Base-by-base conservation (phyloP, 345 rosid genomes). In the Brassica nigra region DNA sequence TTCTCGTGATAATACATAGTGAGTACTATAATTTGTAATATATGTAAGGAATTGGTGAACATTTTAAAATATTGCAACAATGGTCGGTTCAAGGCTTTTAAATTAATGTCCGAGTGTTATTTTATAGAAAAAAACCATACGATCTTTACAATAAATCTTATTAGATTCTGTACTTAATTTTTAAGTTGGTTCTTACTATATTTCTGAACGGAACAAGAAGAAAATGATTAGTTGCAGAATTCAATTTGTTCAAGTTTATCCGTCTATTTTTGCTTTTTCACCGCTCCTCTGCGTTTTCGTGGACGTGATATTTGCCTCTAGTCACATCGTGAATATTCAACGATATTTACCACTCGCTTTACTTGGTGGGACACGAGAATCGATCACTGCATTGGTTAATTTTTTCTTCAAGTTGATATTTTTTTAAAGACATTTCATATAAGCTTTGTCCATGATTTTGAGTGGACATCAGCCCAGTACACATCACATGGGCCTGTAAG, bases 241-340 rank as follows among this genome's bases (percentile, higher is more conserved):
- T 39, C 15, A 18, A 39, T 58, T 57, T 64, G 49, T 57, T 66
- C 1, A 10, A 31, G 31, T 33, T 33, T 20, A 29, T 29, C 0
- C 29, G 72, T 39, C 67, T 16, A 55, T 71, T 12, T 66, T 20
- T 30, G 42, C 73, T 55, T 72, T 72, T 71, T n/a, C 29, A 57
- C 77, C 68, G n/a, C n/a, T 39, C 33, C 4, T 70, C 29, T 66
- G 28, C 49, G 42, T 57, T 59, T 11, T 2, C 5, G 33, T 59
- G 68, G 47, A 47, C 61, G 49, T 42, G 73, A 59, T 61, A 42
- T 29, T 68, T 58, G 57, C 71, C 76, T 64, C 28, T 1, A 28
- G 77, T 66, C 73, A 66, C 58, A 58, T 78, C 37, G 4, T 52
- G 73, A 58, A 73, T 73, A 78, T 66, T 66, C 77, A 78, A 66